These are phyloP conservation scores for Ceriops decandra DNA, from an alignment of 345 rosid genomes.

Conservation along the genomic window DNA sequence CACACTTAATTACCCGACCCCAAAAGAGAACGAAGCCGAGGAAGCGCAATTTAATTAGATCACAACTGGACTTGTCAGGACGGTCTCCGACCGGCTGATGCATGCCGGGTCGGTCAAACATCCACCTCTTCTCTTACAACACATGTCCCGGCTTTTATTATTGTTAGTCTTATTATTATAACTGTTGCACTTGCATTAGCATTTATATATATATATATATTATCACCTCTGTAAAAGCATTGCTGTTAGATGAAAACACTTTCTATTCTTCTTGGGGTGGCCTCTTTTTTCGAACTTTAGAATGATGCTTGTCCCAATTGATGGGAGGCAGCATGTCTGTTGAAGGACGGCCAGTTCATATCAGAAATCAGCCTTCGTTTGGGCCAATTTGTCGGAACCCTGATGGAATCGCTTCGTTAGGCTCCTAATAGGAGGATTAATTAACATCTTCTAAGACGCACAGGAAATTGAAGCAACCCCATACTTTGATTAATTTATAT, in stretches of 20 bases:
- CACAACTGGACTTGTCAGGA: constrained; percentile 51
- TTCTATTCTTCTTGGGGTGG: constrained; percentile 12
- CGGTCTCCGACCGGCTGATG: constrained; percentile 42
- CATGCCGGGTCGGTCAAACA: constrained; percentile 42
- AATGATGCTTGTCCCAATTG: constrained; percentile 53
- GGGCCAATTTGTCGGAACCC: constrained; percentile 32
- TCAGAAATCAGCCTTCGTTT: constrained; percentile 1
- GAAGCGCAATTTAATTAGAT: constrained; percentile 33
- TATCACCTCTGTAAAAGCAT: background rate
- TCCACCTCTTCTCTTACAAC: background rate
- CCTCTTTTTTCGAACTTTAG: constrained; percentile 26
- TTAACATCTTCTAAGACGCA: background rate
- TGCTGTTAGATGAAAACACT: constrained; percentile 29
- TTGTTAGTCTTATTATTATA: background rate
- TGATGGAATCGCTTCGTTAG: constrained; percentile 41
- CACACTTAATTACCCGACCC: constrained; percentile 20
- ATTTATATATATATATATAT: background rate
- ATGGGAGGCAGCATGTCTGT: constrained; percentile 52
- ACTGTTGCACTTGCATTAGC: too few species aligned
- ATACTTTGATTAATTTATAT: background rate
- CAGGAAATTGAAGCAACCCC: too few species aligned
- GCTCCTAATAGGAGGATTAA: constrained; percentile 13
- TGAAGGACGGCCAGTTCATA: constrained; percentile 33
- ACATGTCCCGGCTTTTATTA: background rate
- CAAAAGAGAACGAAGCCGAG: constrained; percentile 20